Evolutionary conservation across 176 grass and related monocot genomes (phyloP), one percentile per base, ranked within the genome.

Genomic region (Oryza brachyantha): DNA sequence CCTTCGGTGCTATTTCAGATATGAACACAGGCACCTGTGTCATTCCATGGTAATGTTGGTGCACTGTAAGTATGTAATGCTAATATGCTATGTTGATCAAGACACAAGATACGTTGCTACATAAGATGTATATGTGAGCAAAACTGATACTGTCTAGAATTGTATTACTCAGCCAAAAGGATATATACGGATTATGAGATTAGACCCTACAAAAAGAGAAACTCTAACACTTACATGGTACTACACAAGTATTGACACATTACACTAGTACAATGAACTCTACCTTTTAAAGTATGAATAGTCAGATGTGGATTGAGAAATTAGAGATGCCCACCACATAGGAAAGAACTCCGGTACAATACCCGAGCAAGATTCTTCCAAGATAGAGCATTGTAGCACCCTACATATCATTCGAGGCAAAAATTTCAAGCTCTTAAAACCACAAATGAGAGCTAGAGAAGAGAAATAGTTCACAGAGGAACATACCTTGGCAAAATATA

Each of bases 1-100:
- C 79, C 78, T 85, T 93, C 25, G 88, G 91, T 79, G 84, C 84
- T 88, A 93, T 93, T 90, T 93, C 88, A 79, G 88, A 86, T 82
- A 93, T 90, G 76, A 90, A 93, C 43, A 90, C 81, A 40, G 91
- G 91, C 35, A 93, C 84, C 87, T 93, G 48, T 41, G 70, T 41
- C 68, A 85, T 85, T 10, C 24, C 50, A 57, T 60, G 25, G 48
- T 17, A 75, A 66, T 78, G 28, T 73, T 61, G 78, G 27, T 63
- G 29, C 42, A 60, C 21, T 52, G 50, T 39, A 45, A 48, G 46
- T 46, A 5, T 58, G 39, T 31, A 45, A 48, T 61, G 36, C n/a
- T n/a, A n/a, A n/a, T n/a, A n/a, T n/a, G n/a, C 13, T 58, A 50
- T 12, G 40, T 61, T 29, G 61, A 27, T 31, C 61, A 79, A 34